Base-by-base conservation (phyloP, 2,329 filamentous ascomycete species). In the Hypomyces rosellus region DNA sequence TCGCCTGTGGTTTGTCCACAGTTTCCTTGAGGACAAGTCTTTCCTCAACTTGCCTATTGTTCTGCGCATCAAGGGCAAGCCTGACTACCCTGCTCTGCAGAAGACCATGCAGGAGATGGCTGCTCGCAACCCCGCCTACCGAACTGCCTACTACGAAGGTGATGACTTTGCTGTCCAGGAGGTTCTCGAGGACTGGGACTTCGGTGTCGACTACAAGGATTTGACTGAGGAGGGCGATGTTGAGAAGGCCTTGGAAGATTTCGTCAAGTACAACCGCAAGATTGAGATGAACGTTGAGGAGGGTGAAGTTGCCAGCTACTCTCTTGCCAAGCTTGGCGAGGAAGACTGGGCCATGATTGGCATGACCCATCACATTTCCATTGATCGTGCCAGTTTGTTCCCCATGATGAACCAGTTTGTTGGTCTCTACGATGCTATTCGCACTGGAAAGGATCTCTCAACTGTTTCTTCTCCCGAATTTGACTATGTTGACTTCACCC, bases 1-100 rank as follows among this genome's bases (percentile, higher is more conserved):
- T 15, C 59, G 59, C 5, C 56, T 61, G 18, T 61, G 58, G 58
- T 61, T 59, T 39, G 53, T 59, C 11, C 58, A 61, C 52, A 60
- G 52, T 43, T 59, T 61, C 52, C 49, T 56, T 9, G 58, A 59
- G 40, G 57, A 61, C 48, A 57, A 57, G 46, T 57, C 55, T 1
- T 54, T 57, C 50, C 57, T 61, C 52, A 61, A 60, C 48, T 51
- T 60, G 15, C 55, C 57, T 40, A 59, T 57, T 37, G 43, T 58
- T 33, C 54, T 61, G 13, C 53, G 52, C 45, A 60, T 61, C 45
- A 60, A 57, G 53, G 59, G 59, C 16, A 53, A 52, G 48, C 58
- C 57, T 2, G 49, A 60, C 38, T 47, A 53, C 20, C n/a, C 30
- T 14, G 46, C 43, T 13, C 53, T 61, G 42, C 53, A 55, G 20